These are phyloP conservation scores for Alternaria ventricosa DNA, from an alignment of 2,329 filamentous ascomycete genomes.

Conservation along the genomic window DNA sequence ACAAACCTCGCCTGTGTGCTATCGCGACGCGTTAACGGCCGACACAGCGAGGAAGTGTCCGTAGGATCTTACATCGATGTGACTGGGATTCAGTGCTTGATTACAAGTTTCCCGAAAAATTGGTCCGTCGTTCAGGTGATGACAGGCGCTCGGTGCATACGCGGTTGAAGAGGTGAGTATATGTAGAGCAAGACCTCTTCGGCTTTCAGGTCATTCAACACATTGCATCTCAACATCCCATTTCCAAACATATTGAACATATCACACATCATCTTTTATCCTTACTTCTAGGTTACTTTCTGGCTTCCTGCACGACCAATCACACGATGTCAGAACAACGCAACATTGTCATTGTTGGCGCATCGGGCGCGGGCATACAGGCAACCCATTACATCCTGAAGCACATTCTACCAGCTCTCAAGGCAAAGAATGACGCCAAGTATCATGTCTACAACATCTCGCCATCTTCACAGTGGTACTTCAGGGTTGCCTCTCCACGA, in stretches of 20 bases:
- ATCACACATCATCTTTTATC: neutral
- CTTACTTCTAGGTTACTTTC: neutral
- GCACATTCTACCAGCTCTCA: slow-evolving; percentile 44
- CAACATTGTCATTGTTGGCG: slow-evolving; percentile 47
- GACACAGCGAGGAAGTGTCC: neutral
- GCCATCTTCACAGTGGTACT: slow-evolving; percentile 61
- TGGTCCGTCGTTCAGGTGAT: neutral
- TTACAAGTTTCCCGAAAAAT: neutral
- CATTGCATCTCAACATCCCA: neutral
- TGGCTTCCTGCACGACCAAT: neutral
- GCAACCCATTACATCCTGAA: slow-evolving; percentile 46
- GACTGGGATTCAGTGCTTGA: neutral
- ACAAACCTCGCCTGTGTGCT: slow-evolving; percentile 2
- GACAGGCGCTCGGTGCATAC: neutral
- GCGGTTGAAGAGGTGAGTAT: neutral
- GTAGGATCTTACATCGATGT: neutral
- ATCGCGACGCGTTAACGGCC: neutral
- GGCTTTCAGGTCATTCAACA: neutral
- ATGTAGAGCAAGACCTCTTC: neutral
- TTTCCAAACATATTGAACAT: neutral
- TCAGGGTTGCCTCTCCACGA: slow-evolving; percentile 61
- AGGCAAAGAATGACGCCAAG: slow-evolving; percentile 34
- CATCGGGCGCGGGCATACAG: slow-evolving; percentile 36
- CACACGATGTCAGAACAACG: slow-evolving; percentile 37
- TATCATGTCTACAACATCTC: slow-evolving; percentile 64